Base-by-base conservation (phyloP, 1,284 basidiomycete species). In the Coniferiporia weirii region DNA sequence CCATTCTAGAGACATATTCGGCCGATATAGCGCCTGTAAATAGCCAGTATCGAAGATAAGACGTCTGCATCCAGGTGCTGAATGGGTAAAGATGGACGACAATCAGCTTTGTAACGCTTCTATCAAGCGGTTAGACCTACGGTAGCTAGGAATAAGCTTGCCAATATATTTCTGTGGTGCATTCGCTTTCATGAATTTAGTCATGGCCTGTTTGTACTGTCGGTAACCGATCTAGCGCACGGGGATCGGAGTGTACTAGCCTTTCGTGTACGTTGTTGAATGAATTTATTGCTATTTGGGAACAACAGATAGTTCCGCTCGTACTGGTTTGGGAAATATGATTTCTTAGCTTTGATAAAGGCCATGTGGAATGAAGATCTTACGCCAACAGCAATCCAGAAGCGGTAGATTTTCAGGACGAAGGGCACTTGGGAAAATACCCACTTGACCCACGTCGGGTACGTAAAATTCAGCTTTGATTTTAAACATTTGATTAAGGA, bases 41-140 rank as follows among this genome's bases (percentile, higher is more conserved):
- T 83, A 84, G 7, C 73, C 76, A 15, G 79, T 76, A 64, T 85
- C 79, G 50, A 80, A 69, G 27, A 84, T 78, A 13, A 84, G 75
- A 34, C 82, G 74, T 64, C 82, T 84, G 66, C 81, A 83, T 49
- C 80, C 79, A 22, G 77, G 75, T 53, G 78, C 78, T 80, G 15
- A 40, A 40, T 40, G 8, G 15, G 3, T 7, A 40, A 3, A 40
- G 2, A 15, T 7, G 8, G 15, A 15, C 3, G 9, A 27, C 27
- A 27, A 40, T 40, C 38, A 40, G 15, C 15, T 40, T 15, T 56
- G 64, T 59, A 3, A 65, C 62, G 65, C 47, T 0, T 8, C 7
- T 19, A 35, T 51, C 46, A 12, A 12, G 22, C 22, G 17, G 19
- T 10, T 57, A 45, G 22, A 54, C 77, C 40, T 64, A 79, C 80